Conservation (phyloP, 768 basidiomycete genomes). For the Strobilomyces echinocephalus region DNA sequence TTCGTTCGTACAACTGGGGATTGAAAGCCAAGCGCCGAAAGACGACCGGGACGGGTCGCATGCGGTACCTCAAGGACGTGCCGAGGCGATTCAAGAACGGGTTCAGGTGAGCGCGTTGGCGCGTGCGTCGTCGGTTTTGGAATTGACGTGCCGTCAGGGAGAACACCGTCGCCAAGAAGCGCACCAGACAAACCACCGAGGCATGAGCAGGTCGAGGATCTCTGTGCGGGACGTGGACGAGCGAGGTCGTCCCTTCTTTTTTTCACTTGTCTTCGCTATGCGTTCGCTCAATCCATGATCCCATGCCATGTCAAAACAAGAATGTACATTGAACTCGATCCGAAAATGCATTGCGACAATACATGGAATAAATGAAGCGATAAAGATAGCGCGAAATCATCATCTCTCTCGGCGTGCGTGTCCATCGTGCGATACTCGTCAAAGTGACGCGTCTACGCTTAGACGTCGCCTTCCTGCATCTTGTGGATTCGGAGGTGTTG, state of each 20-base stretch:
- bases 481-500: constrained; percentile 68
- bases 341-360: constrained; percentile 1
- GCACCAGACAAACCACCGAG: constrained; percentile 52
- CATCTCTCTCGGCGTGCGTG: background rate
- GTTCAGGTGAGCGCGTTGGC: constrained; percentile 57
- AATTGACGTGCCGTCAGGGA: constrained; percentile 47
- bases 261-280: constrained; percentile 11
- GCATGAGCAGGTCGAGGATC: constrained; percentile 29
- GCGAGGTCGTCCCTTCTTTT: constrained; percentile 13
- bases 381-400: constrained; percentile 13
- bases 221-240: background rate
- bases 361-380: constrained; percentile 18
- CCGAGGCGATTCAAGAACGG: constrained; percentile 98
- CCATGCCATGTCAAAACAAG: constrained; percentile 4
- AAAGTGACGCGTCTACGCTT: background rate
- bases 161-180: constrained; percentile 89
- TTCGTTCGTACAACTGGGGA: constrained; percentile 97
- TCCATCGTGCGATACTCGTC: background rate
- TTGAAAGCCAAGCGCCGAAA: constrained; percentile 99
- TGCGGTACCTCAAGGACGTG: constrained; percentile 89
- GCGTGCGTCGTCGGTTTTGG: background rate
- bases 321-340: background rate
- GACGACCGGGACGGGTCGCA: constrained; percentile 97
- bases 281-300: constrained; percentile 20
- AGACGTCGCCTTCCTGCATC: constrained; percentile 18